These are phyloP conservation scores for Globisporangium spinosum DNA, from an alignment of 352 stramenopile species.

Conservation along the genomic window DNA sequence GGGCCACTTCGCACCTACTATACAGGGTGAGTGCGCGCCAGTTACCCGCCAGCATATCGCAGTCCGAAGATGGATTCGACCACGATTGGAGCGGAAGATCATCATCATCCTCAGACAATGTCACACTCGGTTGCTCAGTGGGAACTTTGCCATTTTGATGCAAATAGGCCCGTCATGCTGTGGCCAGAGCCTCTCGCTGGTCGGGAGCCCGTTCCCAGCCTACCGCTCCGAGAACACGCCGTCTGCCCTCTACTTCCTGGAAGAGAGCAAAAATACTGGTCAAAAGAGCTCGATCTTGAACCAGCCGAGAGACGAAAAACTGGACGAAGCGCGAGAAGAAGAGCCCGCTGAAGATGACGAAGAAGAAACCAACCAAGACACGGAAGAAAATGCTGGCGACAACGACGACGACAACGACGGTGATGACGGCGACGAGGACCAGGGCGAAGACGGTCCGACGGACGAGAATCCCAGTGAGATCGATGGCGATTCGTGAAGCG, in stretches of 20 bases:
- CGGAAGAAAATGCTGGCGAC: constrained; percentile 2
- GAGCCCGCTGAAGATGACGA: background rate
- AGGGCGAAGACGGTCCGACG: background rate
- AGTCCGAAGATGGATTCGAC: constrained; percentile 43
- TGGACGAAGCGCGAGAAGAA: too few relatives aligned
- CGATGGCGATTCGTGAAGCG: too few relatives aligned
- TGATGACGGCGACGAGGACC: background rate
- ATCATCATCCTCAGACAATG: constrained; percentile 39
- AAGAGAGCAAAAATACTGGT: constrained; percentile 21
- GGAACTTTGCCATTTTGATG: constrained; percentile 33
- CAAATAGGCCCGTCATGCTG: constrained; percentile 20
- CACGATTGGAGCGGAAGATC: constrained; percentile 41
- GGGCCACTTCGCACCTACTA: background rate
- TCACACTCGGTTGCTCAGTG: constrained; percentile 36
- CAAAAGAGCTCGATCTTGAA: constrained; percentile 7
- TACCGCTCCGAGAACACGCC: constrained; percentile 19
- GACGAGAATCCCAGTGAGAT: constrained; percentile 1
- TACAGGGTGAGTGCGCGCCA: constrained; percentile 16
- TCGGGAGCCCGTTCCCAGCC: constrained; percentile 37
- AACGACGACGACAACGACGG: constrained; percentile 12
- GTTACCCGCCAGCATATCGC: constrained; percentile 44
- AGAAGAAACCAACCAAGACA: constrained; percentile 3
- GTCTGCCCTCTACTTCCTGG: constrained; percentile 42
- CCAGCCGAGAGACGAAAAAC: background rate
- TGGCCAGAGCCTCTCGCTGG: constrained; percentile 25